Conservation (phyloP, 139 green algal genomes). For the Picochlorum sp. region DNA sequence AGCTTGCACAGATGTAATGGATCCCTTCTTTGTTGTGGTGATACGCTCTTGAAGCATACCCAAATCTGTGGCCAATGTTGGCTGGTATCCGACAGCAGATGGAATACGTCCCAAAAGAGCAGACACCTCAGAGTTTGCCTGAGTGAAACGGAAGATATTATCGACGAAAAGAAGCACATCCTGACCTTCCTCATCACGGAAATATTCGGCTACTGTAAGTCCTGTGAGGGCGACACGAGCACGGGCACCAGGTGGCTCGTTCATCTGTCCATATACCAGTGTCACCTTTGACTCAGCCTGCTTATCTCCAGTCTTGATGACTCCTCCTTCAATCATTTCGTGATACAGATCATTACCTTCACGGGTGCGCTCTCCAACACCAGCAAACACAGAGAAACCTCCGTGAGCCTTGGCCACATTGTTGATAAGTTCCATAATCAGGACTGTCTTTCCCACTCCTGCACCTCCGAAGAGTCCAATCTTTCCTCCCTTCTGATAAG, state of each 20-base stretch:
- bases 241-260: slow-evolving; percentile 96
- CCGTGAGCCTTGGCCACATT: slow-evolving; percentile 99
- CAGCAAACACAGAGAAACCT: slow-evolving; percentile 99
- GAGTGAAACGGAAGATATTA: slow-evolving; percentile 99
- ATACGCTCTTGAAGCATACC: slow-evolving; percentile 97
- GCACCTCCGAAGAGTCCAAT: slow-evolving; percentile 98
- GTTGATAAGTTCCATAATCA: slow-evolving; percentile 99
- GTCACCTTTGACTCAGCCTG: slow-evolving; percentile 92
- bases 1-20: slow-evolving; percentile 98
- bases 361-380: slow-evolving; percentile 96
- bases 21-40: slow-evolving; percentile 97
- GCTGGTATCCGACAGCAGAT: slow-evolving; percentile 99
- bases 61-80: slow-evolving; percentile 96
- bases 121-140: slow-evolving; percentile 98
- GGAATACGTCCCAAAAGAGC: slow-evolving; percentile 96
- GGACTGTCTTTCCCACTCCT: slow-evolving; percentile 98
- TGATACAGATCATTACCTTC: slow-evolving; percentile 99
- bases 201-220: slow-evolving; percentile 98
- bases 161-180: slow-evolving; percentile 99
- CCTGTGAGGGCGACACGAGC: slow-evolving; percentile 96
- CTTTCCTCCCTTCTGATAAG: slow-evolving; percentile 98
- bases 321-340: slow-evolving; percentile 98
- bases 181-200: slow-evolving; percentile 98
- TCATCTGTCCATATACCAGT: slow-evolving; percentile 99
- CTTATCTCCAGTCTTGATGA: slow-evolving; percentile 94